These are phyloP conservation scores for Hirschioporus abietinus DNA, from an alignment of 768 basidiomycete species.

Conservation along the genomic window DNA sequence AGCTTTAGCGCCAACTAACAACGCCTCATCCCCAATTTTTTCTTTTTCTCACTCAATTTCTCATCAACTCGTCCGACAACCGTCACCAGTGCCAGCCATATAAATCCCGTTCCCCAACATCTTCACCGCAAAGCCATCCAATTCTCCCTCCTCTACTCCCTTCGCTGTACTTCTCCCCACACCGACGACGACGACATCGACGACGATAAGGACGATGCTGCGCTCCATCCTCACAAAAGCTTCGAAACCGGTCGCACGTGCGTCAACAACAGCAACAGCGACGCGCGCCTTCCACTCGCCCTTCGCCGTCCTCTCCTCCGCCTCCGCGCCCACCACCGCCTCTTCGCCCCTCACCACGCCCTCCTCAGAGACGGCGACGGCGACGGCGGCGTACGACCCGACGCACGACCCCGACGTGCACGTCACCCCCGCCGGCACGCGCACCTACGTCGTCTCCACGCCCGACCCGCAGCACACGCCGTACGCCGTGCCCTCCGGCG, in stretches of 20 bases:
- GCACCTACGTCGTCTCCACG: constrained; percentile 69
- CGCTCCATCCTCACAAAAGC: constrained; percentile 6
- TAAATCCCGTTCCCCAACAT: too few relatives aligned
- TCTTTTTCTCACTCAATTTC: too few relatives aligned
- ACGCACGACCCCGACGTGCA: constrained; percentile 35
- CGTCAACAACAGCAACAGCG: constrained; percentile 15
- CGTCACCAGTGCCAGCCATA: too few relatives aligned
- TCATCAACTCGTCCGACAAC: too few relatives aligned
- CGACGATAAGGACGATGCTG: background rate
- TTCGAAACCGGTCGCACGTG: constrained; percentile 21
- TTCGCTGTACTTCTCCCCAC: background rate
- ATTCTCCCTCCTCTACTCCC: background rate
- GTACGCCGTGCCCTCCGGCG: constrained; percentile 70
- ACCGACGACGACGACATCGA: background rate
- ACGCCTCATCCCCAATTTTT: too few relatives aligned
- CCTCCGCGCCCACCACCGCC: background rate
- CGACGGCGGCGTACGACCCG: constrained; percentile 3
- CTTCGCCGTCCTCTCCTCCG: constrained; percentile 44
- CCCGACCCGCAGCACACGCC: constrained; percentile 58
- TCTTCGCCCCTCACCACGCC: background rate
- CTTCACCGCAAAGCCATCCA: too few relatives aligned
- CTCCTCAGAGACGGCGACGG: background rate
- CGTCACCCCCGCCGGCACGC: constrained; percentile 39
- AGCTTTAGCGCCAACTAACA: too few relatives aligned
- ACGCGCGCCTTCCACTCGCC: constrained; percentile 62